phyloP scores from a whole-genome alignment of 2,329 filamentous ascomycete species.

The Ploettnerulaceae sp. region DNA sequence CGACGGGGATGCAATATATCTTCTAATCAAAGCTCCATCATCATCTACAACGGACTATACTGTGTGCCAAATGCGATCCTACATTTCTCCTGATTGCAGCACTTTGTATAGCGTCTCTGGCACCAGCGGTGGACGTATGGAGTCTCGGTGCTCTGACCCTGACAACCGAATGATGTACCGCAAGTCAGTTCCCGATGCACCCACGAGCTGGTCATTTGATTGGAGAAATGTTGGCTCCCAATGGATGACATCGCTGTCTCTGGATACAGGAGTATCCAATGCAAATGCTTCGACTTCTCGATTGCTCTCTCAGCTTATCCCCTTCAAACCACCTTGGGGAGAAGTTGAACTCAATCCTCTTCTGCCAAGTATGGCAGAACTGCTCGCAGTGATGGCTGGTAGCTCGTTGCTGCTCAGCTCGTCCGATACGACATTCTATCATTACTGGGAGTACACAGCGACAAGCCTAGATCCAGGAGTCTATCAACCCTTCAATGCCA shows the following conservation, averaged over 20 bases:
- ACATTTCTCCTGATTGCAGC: conserved; percentile 60
- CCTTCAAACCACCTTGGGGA: conserved; percentile 40
- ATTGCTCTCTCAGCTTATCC: conserved; percentile 52
- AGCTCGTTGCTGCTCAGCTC: conserved; percentile 60
- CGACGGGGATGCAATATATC: conserved; percentile 55
- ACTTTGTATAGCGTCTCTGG: conserved; percentile 56
- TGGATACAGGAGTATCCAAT: conserved; percentile 51
- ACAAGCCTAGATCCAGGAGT: conserved; percentile 41
- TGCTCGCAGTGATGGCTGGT: conserved; percentile 63
- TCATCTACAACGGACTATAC: conserved; percentile 48
- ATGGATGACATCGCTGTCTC: conserved; percentile 51
- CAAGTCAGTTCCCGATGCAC: conserved; percentile 36
- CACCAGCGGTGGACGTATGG: conserved; percentile 53
- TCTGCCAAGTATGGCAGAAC: conserved; percentile 67
- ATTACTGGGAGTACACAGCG: conserved; percentile 46
- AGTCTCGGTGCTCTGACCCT: conserved; percentile 55
- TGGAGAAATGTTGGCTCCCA: conserved; percentile 51
- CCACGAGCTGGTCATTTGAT: conserved; percentile 38
- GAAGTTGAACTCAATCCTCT: conserved; percentile 27
- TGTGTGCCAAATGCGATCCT: conserved; percentile 63
- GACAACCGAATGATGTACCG: conserved; percentile 52
- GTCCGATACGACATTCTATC: conserved; percentile 55
- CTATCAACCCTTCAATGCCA: conserved; percentile 58
- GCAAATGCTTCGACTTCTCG: conserved; percentile 55
- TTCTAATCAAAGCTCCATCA: conserved; percentile 50